Base-by-base conservation (phyloP, 1,139 yeast species). In the Pneumocystis jirovecii region DNA sequence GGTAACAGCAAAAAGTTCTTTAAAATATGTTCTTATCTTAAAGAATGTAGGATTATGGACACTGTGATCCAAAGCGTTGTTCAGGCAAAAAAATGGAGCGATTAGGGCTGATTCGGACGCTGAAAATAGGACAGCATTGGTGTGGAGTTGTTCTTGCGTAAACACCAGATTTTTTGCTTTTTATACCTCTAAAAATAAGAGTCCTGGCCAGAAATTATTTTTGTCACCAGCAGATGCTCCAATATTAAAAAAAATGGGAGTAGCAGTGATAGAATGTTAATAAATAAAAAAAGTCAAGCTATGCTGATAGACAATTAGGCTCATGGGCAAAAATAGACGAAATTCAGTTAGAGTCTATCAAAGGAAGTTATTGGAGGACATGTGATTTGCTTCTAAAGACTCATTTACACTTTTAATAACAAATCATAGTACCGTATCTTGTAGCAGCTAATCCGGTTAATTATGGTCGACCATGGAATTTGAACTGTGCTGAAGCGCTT, bases 291-390 rank as follows among this genome's bases (percentile, higher is more conserved):
- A 25, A 21, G 5, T 12, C n/a, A 25, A 50, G 5, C 15, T 1
- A 50, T 12, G 25, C 21, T 50, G 17, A 50, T 25, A 12, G 4
- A 50, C 12, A 8, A 25, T 50, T 25, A 50, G 57, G 57, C 76
- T 90, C 97, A 1, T 93, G 99, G 99, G 98, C 98, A 0, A 79
- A 97, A 68, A 75, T 95, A 31, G 96, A 90, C 66, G 98, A 93
- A 74, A 85, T 93, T n/a, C 98, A 98, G 1, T 93, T 93, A 75
- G 78, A 81, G 69, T 89, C 87, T 73, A 91, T 93, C 68, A 97
- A 98, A 2, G 98, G 98, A 2, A 85, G 83, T 69, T 81, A 89
- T 72, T 97, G 93, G 73, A 79, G 98, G 64, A 78, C 93, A 31
- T 66, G 69, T 67, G 65, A 19, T 65, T 65, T 10, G 7, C 15